Conservation (phyloP, 1,284 basidiomycete genomes). For the Moesziomyces globuligerus region DNA sequence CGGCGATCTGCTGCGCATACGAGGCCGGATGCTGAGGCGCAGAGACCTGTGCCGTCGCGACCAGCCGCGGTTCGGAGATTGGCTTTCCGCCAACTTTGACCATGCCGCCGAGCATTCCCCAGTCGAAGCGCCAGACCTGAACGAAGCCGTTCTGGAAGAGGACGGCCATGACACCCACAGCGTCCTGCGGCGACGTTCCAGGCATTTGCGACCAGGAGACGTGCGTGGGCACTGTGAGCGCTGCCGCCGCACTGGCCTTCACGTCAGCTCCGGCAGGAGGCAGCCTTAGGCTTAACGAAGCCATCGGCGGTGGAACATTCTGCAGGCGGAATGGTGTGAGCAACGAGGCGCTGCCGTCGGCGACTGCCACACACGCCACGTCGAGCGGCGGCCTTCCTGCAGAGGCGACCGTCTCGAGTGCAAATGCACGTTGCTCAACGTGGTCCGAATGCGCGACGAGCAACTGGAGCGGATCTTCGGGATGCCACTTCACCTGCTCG, state of each 20-base stretch:
- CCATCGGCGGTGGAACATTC: constrained; percentile 96
- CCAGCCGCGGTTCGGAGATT: constrained; percentile 27
- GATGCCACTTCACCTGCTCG: constrained; percentile 84
- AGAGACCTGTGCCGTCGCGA: constrained; percentile 18
- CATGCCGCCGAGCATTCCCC: constrained; percentile 42
- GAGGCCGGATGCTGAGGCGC: background rate
- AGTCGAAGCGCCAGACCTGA: constrained; percentile 74
- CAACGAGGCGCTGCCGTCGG: constrained; percentile 86
- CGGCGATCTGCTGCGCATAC: constrained; percentile 33
- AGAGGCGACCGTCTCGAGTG: constrained; percentile 81
- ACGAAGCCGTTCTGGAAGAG: constrained; percentile 72
- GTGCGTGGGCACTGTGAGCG: constrained; percentile 52
- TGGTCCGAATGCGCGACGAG: constrained; percentile 72
- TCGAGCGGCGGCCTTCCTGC: constrained; percentile 76
- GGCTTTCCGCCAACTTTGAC: constrained; percentile 38
- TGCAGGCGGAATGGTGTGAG: constrained; percentile 92
- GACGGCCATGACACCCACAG: constrained; percentile 74
- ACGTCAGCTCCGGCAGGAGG: constrained; percentile 51
- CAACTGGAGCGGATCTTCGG: constrained; percentile 79
- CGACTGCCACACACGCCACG: constrained; percentile 85
- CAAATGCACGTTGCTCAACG: constrained; percentile 75
- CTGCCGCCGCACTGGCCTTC: constrained; percentile 10
- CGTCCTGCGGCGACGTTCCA: constrained; percentile 8
- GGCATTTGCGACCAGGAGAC: constrained; percentile 76
- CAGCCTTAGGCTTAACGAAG: constrained; percentile 74